These are phyloP conservation scores for Thuidium tamariscinum DNA, from an alignment of 225 moss, liverwort and hornwort genomes.

Conservation along the genomic window DNA sequence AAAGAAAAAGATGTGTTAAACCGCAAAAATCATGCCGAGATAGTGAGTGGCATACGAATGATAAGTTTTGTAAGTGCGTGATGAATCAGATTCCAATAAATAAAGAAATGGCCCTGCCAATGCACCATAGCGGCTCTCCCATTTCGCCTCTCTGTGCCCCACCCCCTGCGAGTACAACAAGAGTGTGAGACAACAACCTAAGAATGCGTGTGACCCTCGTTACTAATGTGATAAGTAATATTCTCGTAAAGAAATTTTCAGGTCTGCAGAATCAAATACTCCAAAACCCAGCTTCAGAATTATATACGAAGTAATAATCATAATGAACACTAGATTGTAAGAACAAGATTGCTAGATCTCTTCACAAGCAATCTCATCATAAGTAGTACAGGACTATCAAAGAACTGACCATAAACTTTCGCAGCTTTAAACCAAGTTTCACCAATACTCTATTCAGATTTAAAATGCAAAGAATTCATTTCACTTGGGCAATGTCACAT, in stretches of 20 bases:
- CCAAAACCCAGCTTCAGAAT: background rate
- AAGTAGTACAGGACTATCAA: background rate
- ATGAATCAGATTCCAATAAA: constrained; percentile 49
- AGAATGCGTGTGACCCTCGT: background rate
- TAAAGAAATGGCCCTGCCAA: constrained; percentile 95
- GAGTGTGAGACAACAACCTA: background rate
- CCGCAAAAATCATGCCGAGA: background rate
- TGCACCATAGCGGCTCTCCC: constrained; percentile 74
- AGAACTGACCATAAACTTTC: background rate
- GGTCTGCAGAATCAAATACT: background rate
- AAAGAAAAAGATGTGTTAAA: background rate
- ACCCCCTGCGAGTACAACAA: constrained; percentile 51
- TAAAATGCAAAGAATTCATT: background rate
- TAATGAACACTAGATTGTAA: background rate
- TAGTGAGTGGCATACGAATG: constrained; percentile 49
- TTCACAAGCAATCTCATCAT: background rate
- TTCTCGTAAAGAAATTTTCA: background rate
- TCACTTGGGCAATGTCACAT: background rate
- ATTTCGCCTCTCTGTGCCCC: constrained; percentile 84
- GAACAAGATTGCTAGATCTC: background rate
- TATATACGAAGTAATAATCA: background rate
- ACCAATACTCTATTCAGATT: background rate
- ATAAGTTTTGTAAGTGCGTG: constrained; percentile 68
- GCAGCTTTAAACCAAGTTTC: background rate
- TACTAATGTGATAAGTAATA: background rate